phyloP scores from a whole-genome alignment of 805 yeast genomes.

The Candida jianshihensis region DNA sequence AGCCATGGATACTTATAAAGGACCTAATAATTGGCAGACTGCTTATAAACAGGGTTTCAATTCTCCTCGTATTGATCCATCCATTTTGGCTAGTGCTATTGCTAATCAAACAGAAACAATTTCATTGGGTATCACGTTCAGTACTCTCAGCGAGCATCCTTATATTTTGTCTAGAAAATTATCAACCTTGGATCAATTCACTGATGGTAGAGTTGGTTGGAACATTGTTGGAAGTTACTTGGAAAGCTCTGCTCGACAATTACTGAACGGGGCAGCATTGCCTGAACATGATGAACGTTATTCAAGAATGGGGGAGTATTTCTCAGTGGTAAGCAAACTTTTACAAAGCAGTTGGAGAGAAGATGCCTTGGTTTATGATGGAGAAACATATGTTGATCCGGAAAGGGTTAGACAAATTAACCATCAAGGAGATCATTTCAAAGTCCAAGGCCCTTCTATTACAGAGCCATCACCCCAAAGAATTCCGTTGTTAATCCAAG shows the following conservation, averaged over 20 bases:
- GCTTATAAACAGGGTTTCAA: conserved; percentile 22
- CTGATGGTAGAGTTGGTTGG: conserved; percentile 38
- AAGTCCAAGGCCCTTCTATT: conserved; percentile 34
- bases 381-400: conserved; percentile 27
- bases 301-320: conserved; percentile 30
- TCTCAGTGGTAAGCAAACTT: conserved; percentile 30
- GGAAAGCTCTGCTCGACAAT: conserved; percentile 31
- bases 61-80: conserved; percentile 34
- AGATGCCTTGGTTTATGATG: conserved; percentile 21
- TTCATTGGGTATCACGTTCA: conserved; percentile 32
- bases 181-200: conserved; percentile 34
- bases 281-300: conserved; percentile 33
- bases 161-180: conserved; percentile 32
- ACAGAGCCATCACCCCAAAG: conserved; percentile 38
- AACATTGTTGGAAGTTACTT: conserved; percentile 34
- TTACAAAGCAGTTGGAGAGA: conserved; percentile 32
- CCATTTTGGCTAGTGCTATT: conserved; percentile 32
- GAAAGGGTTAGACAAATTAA: conserved; percentile 29
- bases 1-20: conserved; percentile 33
- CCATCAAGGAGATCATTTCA: conserved; percentile 32
- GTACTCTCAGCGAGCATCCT: conserved; percentile 35
- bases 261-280: conserved; percentile 26
- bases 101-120: conserved; percentile 33
- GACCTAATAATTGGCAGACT: conserved; percentile 12
- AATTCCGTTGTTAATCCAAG: conserved; percentile 37